These are phyloP conservation scores for Nemania abortiva DNA, from an alignment of 2,329 filamentous ascomycete species.

Conservation along the genomic window DNA sequence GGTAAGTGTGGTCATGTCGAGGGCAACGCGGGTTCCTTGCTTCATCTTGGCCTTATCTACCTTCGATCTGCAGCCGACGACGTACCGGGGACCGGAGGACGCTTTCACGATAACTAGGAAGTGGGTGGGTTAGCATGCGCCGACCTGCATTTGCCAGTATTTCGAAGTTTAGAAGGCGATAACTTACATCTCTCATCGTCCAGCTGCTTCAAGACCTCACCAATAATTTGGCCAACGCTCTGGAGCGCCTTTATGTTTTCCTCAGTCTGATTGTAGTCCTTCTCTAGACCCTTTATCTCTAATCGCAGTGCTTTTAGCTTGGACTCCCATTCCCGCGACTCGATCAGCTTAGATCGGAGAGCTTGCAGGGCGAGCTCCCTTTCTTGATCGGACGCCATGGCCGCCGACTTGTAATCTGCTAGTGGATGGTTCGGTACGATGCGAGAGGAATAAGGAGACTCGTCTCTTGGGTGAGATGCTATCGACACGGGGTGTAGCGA, in stretches of 20 bases:
- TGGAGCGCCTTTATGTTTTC: constrained; percentile 99
- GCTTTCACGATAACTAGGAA: constrained; percentile 93
- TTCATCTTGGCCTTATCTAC: constrained; percentile 98
- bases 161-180: constrained; percentile 8
- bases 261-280: constrained; percentile 95
- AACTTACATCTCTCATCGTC: constrained; percentile 98
- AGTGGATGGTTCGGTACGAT: constrained; percentile 26
- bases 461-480: neutral
- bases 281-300: constrained; percentile 95
- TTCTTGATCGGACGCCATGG: constrained; percentile 68
- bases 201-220: constrained; percentile 97
- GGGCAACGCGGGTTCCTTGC: constrained; percentile 95
- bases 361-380: constrained; percentile 78
- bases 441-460: neutral
- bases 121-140: constrained; percentile 23
- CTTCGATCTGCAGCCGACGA: constrained; percentile 97
- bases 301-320: constrained; percentile 94
- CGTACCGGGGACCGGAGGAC: constrained; percentile 95
- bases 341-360: constrained; percentile 85
- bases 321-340: constrained; percentile 98
- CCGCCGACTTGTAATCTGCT: constrained; percentile 31
- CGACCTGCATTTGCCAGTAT: neutral
- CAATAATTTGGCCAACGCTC: constrained; percentile 99
- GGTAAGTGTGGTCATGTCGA: constrained; percentile 99
- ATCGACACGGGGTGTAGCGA: neutral